phyloP scores from a whole-genome alignment of 164 flowering plant genomes.

The Aristolochia fimbriata region DNA sequence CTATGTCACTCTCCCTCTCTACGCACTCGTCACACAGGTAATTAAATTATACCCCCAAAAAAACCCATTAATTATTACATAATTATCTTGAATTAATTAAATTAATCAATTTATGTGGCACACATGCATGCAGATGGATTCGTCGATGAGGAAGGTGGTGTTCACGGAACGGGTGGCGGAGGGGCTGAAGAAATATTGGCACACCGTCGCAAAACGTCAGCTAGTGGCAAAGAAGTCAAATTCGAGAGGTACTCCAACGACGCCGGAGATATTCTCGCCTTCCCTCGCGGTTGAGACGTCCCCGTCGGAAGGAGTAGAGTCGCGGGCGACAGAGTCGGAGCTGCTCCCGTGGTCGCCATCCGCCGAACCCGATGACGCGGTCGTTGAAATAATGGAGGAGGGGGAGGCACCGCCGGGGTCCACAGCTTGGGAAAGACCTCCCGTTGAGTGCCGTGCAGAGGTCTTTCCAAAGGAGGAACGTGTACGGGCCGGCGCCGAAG shows the following conservation, averaged over 20 bases:
- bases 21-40: slow-evolving; percentile 71
- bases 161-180: slow-evolving; percentile 37
- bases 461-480: too few species aligned
- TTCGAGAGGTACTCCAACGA: neutral
- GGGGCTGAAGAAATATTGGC: slow-evolving; percentile 51
- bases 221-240: slow-evolving; percentile 10
- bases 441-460: too few species aligned
- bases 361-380: neutral
- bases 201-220: slow-evolving; percentile 13
- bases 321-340: neutral
- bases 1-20: slow-evolving; percentile 58
- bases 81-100: too few species aligned
- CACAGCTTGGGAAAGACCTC: too few species aligned
- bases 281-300: slow-evolving; percentile 6
- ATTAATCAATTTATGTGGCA: too few species aligned
- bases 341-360: too few species aligned
- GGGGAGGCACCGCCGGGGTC: neutral
- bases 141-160: slow-evolving; percentile 38
- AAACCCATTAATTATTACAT: too few species aligned
- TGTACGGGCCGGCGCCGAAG: too few species aligned
- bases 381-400: neutral
- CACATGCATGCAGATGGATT: slow-evolving; percentile 82
- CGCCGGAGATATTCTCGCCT: neutral
- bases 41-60: too few species aligned
- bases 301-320: neutral